A percentile compares a stretch with the other conserved stretches of the same genome.
Evolutionary conservation across 495 filamentous ascomycete species (phyloP).

Genomic region (Cercophora sp.): DNA sequence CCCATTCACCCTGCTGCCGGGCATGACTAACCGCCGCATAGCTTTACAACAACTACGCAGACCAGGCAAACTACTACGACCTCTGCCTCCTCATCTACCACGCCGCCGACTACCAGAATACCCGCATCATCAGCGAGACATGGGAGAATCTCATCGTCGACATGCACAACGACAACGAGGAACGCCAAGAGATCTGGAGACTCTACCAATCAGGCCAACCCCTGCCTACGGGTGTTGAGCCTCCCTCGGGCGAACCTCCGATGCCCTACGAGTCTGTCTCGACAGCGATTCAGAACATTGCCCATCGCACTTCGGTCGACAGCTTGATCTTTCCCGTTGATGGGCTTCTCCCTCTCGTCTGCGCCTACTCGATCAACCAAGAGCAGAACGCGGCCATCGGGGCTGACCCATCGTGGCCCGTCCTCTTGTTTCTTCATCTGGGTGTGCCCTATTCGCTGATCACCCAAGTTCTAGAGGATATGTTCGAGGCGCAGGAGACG

Average conservation of each 20-base stretch:
- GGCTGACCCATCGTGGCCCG: slow-evolving; percentile 66
- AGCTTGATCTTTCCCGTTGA: slow-evolving; percentile 69
- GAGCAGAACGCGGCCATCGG: slow-evolving; percentile 60
- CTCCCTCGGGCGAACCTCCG: slow-evolving; percentile 27
- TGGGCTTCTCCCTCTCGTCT: slow-evolving; percentile 63
- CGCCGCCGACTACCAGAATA: slow-evolving; percentile 80
- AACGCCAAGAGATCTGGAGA: slow-evolving; percentile 39
- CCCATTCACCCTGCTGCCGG: too few species aligned
- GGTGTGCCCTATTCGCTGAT: slow-evolving; percentile 71
- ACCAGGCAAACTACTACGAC: slow-evolving; percentile 85
- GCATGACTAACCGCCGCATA: slow-evolving; percentile 41
- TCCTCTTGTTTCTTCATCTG: slow-evolving; percentile 74
- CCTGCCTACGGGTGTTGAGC: slow-evolving; percentile 10
- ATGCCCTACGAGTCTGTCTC: slow-evolving; percentile 77
- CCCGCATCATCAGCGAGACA: slow-evolving; percentile 71
- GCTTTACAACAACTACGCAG: slow-evolving; percentile 88
- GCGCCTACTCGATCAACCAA: slow-evolving; percentile 69
- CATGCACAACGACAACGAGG: slow-evolving; percentile 59
- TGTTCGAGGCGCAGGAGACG: slow-evolving; percentile 78
- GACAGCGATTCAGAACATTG: slow-evolving; percentile 69
- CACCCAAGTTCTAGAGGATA: slow-evolving; percentile 69
- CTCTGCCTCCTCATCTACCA: slow-evolving; percentile 89
- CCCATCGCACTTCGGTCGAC: slow-evolving; percentile 67
- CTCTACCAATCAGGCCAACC: slow-evolving; percentile 14
- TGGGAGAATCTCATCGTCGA: slow-evolving; percentile 79